phyloP scores from a whole-genome alignment of 352 stramenopile species.

The Globisporangium alternatum region DNA sequence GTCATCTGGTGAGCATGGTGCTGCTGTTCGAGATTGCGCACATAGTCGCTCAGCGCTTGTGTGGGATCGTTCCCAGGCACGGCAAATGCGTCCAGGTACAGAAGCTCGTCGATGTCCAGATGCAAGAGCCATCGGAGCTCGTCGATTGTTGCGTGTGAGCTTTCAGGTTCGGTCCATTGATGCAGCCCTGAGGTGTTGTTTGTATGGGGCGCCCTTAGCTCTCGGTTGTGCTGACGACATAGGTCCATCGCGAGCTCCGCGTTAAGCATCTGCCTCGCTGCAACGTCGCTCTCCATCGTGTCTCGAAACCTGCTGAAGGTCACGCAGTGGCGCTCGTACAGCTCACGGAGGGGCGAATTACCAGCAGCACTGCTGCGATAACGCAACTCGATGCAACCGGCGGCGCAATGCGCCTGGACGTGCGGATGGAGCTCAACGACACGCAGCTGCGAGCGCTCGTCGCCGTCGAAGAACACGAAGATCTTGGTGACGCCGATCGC shows the following conservation, averaged over 20 bases:
- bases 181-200: neutral
- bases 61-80: neutral
- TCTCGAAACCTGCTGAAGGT: slow-evolving; percentile 9
- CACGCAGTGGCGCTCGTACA: neutral
- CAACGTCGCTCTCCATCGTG: slow-evolving; percentile 18
- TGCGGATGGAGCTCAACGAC: slow-evolving; percentile 13
- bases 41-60: neutral
- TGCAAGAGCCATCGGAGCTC: slow-evolving; percentile 35
- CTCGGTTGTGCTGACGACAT: slow-evolving; percentile 16
- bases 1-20: slow-evolving; percentile 29
- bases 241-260: slow-evolving; percentile 28
- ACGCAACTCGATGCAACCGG: slow-evolving; percentile 26
- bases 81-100: slow-evolving; percentile 26
- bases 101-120: slow-evolving; percentile 38
- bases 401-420: slow-evolving; percentile 11
- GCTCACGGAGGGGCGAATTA: neutral
- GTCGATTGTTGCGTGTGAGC: neutral
- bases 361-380: slow-evolving; percentile 5
- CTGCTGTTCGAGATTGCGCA: slow-evolving; percentile 1
- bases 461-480: slow-evolving; percentile 37
- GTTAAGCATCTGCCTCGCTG: slow-evolving; percentile 34
- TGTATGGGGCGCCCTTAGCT: neutral
- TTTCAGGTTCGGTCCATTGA: neutral
- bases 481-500: slow-evolving; percentile 31
- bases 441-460: slow-evolving; percentile 17